These are phyloP conservation scores for Hymenoscyphus linearis DNA, from an alignment of 2,329 filamentous ascomycete genomes.

Conservation along the genomic window DNA sequence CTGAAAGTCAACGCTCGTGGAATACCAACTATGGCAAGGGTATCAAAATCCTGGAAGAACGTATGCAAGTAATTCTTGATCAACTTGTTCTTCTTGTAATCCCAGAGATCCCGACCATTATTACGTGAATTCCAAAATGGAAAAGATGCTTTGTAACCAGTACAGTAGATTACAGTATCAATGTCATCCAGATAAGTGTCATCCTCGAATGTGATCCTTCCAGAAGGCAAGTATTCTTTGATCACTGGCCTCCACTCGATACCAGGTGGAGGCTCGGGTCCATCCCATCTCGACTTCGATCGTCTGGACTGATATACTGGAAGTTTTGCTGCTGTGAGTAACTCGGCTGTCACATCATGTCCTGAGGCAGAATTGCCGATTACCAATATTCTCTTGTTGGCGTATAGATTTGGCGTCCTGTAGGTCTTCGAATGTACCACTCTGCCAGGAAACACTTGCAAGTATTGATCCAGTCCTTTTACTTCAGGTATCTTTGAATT, in stretches of 20 bases:
- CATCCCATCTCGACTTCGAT: constrained; percentile 46
- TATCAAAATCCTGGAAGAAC: constrained; percentile 44
- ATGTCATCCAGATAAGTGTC: constrained; percentile 58
- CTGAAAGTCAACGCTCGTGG: constrained; percentile 48
- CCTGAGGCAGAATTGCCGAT: constrained; percentile 84
- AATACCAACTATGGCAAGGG: constrained; percentile 46
- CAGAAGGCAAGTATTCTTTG: constrained; percentile 37
- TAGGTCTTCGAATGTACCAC: constrained; percentile 76
- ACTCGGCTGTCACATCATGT: constrained; percentile 70
- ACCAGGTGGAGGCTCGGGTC: constrained; percentile 40
- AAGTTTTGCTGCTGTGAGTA: constrained; percentile 34
- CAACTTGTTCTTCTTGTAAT: constrained; percentile 43
- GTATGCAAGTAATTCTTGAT: constrained; percentile 46
- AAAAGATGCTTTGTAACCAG: constrained; percentile 78
- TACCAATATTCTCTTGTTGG: constrained; percentile 67
- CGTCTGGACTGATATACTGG: constrained; percentile 49
- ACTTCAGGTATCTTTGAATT: constrained; percentile 48
- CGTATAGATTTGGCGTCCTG: constrained; percentile 57
- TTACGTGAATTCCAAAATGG: constrained; percentile 56
- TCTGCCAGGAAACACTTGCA: constrained; percentile 49
- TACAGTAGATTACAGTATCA: constrained; percentile 77
- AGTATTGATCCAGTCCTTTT: constrained; percentile 52
- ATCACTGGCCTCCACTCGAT: constrained; percentile 52
- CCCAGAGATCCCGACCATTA: constrained; percentile 44
- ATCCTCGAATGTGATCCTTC: constrained; percentile 53